Evolutionary conservation across 306 rosid genomes (phyloP).

Genomic region (Rosa persica): DNA sequence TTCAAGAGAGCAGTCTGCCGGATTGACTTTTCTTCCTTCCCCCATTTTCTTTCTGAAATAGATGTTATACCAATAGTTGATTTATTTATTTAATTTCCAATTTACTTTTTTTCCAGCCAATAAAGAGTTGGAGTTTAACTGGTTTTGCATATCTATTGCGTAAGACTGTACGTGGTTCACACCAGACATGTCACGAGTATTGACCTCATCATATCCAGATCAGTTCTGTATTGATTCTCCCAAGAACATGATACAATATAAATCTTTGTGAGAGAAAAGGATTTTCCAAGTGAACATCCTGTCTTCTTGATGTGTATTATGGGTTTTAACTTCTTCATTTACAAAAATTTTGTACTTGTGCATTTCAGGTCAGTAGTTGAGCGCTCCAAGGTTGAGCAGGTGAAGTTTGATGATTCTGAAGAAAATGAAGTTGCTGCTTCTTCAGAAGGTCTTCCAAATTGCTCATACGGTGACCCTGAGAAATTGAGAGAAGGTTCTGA

Average conservation of each 20-base stretch:
- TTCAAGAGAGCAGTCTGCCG: neutral
- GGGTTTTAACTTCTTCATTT: neutral
- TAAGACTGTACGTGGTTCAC: neutral
- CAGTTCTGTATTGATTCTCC: neutral
- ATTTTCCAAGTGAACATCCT: neutral
- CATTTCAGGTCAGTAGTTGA: constrained; percentile 52
- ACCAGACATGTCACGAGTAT: neutral
- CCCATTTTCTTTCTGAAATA: neutral
- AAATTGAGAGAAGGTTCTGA: constrained; percentile 39
- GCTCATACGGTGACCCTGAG: constrained; percentile 37
- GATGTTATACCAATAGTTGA: neutral
- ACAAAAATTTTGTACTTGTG: constrained; percentile 1
- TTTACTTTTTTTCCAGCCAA: neutral
- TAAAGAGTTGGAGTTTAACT: neutral
- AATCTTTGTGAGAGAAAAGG: neutral
- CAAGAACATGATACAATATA: neutral
- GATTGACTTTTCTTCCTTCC: neutral
- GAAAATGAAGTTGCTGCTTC: constrained; percentile 45
- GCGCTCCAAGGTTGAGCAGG: constrained; percentile 36
- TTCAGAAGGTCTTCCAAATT: constrained; percentile 49
- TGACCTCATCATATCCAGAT: neutral
- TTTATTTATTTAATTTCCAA: neutral
- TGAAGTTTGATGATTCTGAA: constrained; percentile 29
- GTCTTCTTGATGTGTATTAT: neutral
- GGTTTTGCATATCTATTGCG: neutral